A percentile compares a stretch with the other conserved stretches of the same genome.
phyloP scores from a whole-genome alignment of 1,284 basidiomycete genomes.

The Papiliotrema flavescens region DNA sequence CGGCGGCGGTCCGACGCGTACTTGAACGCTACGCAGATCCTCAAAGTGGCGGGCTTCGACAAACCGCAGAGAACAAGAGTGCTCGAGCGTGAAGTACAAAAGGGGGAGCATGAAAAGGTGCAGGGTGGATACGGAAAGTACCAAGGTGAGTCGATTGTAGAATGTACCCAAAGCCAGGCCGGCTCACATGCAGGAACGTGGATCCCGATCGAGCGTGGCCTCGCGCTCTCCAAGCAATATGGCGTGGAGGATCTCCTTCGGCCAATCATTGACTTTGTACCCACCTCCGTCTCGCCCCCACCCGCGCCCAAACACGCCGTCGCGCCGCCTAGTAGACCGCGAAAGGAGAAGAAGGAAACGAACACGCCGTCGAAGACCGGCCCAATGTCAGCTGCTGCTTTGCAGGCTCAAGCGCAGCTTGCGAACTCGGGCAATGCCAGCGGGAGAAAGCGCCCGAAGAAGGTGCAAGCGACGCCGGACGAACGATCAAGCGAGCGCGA shows the following conservation, averaged over 20 bases:
- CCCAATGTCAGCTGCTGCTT: constrained; percentile 27
- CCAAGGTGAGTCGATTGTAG: constrained; percentile 66
- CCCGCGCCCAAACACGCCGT: constrained; percentile 94
- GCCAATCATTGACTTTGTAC: constrained; percentile 92
- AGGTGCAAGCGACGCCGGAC: constrained; percentile 27
- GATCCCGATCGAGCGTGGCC: constrained; percentile 92
- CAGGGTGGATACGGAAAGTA: constrained; percentile 99
- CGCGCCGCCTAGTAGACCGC: constrained; percentile 57
- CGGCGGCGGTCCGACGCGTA: constrained; percentile 90
- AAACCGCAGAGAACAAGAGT: constrained; percentile 98
- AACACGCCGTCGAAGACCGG: constrained; percentile 31
- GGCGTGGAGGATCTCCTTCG: constrained; percentile 84
- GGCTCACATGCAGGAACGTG: constrained; percentile 71
- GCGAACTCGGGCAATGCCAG: constrained; percentile 11
- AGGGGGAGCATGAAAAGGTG: constrained; percentile 98
- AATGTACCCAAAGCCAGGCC: too few species aligned
- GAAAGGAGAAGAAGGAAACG: constrained; percentile 36
- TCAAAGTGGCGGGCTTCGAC: constrained; percentile 99
- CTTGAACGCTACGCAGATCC: constrained; percentile 98
- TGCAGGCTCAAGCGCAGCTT: constrained; percentile 33
- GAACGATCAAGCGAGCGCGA: constrained; percentile 13
- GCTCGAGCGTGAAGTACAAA: constrained; percentile 95
- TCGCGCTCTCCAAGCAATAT: constrained; percentile 85
- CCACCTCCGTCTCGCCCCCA: constrained; percentile 87
- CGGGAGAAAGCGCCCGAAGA: constrained; percentile 15